Base-by-base conservation (phyloP, 2,329 filamentous ascomycete genomes). In the Nothophoma quercina region DNA sequence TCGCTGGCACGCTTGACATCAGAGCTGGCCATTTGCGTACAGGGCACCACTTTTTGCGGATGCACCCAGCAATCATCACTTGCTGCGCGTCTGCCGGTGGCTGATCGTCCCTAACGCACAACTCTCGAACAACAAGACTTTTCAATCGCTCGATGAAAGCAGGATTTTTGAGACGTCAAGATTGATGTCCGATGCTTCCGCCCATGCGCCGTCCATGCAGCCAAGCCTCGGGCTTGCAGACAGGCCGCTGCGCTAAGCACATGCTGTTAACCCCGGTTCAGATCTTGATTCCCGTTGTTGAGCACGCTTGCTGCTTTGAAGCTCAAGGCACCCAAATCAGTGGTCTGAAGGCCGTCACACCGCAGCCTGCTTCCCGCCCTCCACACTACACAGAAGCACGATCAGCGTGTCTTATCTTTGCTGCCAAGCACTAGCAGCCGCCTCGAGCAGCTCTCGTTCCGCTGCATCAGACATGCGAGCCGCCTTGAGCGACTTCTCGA, bases 401-500 rank as follows among this genome's bases (percentile, higher is more conserved):
- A 48, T 40, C 39, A 35, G 16, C 43, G 16, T 30, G 28, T 50
- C 42, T 53, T 40, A 43, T 41, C 55, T 51, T 56, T 33, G 49
- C 22, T 41, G 49, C 46, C 57, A 49, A 47, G 43, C 43, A 35
- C 51, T 54, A 38, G 65, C 68, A 47, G 53, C 58, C 33, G 50
- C 44, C 42, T 67, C 65, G 35, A 77, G 54, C 60, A 71, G 55
- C 45, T 55, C 54, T 54, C 65, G 59, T 53, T 75, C 73, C 51
- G 59, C 59, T 41, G 56, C 53, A 54, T 60, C 53, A 30, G 62
- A 64, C 38, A 66, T 64, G 56, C 62, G 62, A 47, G 56, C 60
- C 28, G 67, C 62, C 50, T 51, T 55, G 56, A 77, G 59, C 55
- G 73, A 70, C 43, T 36, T 52, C 40, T 65, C 78, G 54, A 96